phyloP scores from a whole-genome alignment of 257 asterid species.

The Solanum piurae region DNA sequence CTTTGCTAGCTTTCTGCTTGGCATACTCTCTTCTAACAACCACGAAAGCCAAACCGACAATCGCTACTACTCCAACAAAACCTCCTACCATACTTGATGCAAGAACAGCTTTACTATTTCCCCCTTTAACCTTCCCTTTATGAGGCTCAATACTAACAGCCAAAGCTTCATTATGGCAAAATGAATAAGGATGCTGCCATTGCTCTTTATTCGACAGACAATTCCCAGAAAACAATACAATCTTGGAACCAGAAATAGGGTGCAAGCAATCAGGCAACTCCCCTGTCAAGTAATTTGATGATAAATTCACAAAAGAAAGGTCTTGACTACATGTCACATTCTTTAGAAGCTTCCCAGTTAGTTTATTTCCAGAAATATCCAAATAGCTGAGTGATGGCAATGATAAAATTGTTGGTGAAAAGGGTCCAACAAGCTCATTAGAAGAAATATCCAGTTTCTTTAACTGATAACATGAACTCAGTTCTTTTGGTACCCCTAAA shows the following conservation, averaged over 20 bases:
- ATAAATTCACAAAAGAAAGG: constrained; percentile 42
- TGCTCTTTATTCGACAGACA: constrained; percentile 33
- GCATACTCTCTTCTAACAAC: constrained; percentile 27
- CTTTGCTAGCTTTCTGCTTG: constrained; percentile 23
- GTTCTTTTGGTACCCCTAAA: constrained; percentile 26
- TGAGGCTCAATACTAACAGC: constrained; percentile 65
- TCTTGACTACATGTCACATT: constrained; percentile 48
- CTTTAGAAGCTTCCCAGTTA: constrained; percentile 50
- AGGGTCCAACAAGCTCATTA: constrained; percentile 46
- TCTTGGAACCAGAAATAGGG: not conserved
- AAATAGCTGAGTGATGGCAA: constrained; percentile 52
- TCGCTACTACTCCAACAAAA: constrained; percentile 31
- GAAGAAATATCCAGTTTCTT: constrained; percentile 50
- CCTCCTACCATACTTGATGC: constrained; percentile 67
- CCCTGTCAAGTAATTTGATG: constrained; percentile 59
- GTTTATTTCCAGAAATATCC: constrained; percentile 58
- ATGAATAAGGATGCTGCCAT: constrained; percentile 41
- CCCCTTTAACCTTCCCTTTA: constrained; percentile 10
- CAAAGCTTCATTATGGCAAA: constrained; percentile 69
- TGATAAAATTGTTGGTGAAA: constrained; percentile 33
- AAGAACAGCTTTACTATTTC: constrained; percentile 29
- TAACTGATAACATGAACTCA: constrained; percentile 47
- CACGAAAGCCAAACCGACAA: constrained; percentile 42
- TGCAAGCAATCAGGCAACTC: constrained; percentile 62
- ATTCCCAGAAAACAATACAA: constrained; percentile 43